Percentiles rank a stretch among this genome's conserved stretches.
These are phyloP conservation scores for Saccharomycopsis crataegensis DNA, from an alignment of 1,139 yeast genomes.

Conservation along the genomic window DNA sequence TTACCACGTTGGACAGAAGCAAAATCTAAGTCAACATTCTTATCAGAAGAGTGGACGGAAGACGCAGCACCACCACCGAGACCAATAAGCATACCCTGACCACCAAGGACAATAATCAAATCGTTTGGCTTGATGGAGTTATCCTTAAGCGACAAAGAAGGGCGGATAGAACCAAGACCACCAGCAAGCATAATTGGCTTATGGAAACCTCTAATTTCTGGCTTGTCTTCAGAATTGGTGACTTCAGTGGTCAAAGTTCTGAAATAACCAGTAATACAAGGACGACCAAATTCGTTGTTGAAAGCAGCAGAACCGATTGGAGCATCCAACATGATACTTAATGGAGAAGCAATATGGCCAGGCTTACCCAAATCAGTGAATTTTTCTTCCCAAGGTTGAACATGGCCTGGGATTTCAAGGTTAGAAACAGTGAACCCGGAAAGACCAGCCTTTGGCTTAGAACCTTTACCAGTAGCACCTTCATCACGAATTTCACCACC, in stretches of 20 bases:
- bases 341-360: slow-evolving; percentile 81
- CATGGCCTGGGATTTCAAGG: slow-evolving; percentile 72
- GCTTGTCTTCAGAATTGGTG: slow-evolving; percentile 48
- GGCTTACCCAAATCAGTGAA: slow-evolving; percentile 72
- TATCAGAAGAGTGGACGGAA: slow-evolving; percentile 90
- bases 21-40: slow-evolving; percentile 90
- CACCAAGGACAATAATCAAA: slow-evolving; percentile 89
- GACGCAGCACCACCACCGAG: slow-evolving; percentile 99
- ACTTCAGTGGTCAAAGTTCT: slow-evolving; percentile 87
- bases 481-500: slow-evolving; percentile 99
- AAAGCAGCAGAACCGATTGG: slow-evolving; percentile 98
- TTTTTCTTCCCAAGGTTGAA: slow-evolving; percentile 88
- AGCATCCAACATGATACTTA: slow-evolving; percentile 95
- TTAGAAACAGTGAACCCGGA: slow-evolving; percentile 93
- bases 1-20: slow-evolving; percentile 99
- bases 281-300: slow-evolving; percentile 98
- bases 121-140: slow-evolving; percentile 89
- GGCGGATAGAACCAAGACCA: slow-evolving; percentile 96
- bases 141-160: slow-evolving; percentile 84
- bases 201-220: slow-evolving; percentile 91
- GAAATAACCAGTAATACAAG: slow-evolving; percentile 94
- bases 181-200: slow-evolving; percentile 99
- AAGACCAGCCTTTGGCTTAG: slow-evolving; percentile 93
- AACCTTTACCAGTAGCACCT: slow-evolving; percentile 99
- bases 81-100: slow-evolving; percentile 98